A percentile compares a stretch with the other conserved stretches of the same genome.
Evolutionary conservation across 139 green algal genomes (phyloP).

Genomic region (Chlamydomonas applanata): DNA sequence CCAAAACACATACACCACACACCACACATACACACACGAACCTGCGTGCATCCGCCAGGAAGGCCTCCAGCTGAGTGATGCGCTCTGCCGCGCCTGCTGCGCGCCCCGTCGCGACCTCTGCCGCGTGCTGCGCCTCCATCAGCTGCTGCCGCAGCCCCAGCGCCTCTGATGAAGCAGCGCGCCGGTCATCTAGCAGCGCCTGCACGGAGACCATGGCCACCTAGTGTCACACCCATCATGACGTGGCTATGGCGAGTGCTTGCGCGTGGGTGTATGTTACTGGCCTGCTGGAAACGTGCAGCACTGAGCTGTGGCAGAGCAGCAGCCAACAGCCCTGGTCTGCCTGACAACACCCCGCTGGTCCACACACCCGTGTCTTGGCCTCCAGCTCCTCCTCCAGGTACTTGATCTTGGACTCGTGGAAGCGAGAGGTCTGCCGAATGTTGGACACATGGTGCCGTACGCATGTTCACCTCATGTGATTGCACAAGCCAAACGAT

Average conservation of each 20-base stretch:
- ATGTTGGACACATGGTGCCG: too few relatives aligned
- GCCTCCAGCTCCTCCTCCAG: constrained; percentile 31
- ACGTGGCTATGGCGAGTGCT: too few relatives aligned
- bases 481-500: too few relatives aligned
- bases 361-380: constrained; percentile 9
- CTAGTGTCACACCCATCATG: too few relatives aligned
- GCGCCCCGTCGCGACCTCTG: not conserved
- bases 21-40: not conserved
- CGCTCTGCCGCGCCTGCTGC: constrained; percentile 12
- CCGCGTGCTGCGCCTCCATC: constrained; percentile 22
- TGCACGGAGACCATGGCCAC: too few relatives aligned
- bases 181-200: constrained; percentile 4
- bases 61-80: constrained; percentile 31
- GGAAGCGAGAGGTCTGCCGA: constrained; percentile 24
- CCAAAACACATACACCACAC: too few relatives aligned
- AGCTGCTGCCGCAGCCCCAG: constrained; percentile 32
- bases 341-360: too few relatives aligned
- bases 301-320: too few relatives aligned
- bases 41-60: constrained; percentile 32
- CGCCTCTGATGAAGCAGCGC: constrained; percentile 10
- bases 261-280: too few relatives aligned
- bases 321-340: too few relatives aligned
- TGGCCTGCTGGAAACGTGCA: too few relatives aligned
- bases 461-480: too few relatives aligned
- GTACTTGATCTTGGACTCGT: constrained; percentile 26